Base-by-base conservation (phyloP, 495 filamentous ascomycete genomes). In the Pyrenula massariospora region DNA sequence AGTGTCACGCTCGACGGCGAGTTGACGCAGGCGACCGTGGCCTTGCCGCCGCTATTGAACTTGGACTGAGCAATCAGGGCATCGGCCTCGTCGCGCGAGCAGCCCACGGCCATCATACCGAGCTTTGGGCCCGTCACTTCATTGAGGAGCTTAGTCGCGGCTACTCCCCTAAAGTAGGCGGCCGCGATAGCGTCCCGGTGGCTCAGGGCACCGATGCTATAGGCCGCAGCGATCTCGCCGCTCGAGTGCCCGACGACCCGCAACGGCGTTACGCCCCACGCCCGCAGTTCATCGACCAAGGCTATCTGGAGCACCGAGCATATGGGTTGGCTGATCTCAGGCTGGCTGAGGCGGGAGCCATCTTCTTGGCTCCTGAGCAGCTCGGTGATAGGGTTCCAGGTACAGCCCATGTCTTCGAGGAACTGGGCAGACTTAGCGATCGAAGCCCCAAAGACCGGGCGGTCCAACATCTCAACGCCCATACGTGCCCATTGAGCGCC, bases 261-360 rank as follows among this genome's bases (percentile, higher is more conserved):
- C 2, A 15, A 48, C 2, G 74, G 69, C 1, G 48, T 59, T n/a
- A 77, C 57, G 1, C 56, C 55, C 66, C 67, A 72, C 49, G 57
- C 59, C 0, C 53, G 50, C 12, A 76, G 56, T 0, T 72, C 59
- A 21, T 75, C 70, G 0, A 73, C 62, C 8, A 79, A 54, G 1
- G 68, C 72, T 12, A 79, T 55, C 52, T 78, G 75, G 2, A 79
- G 50, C 0, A 62, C 68, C 1, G 71, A 74, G 54, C 68, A 75
- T 1, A 73, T 2, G 1, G 76, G 64, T n/a, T 78, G 76, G 1
- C 62, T 59, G 21, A 65, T 61, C 11, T 66, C 59, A 2, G 68
- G 66, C 10, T 58, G 52, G 20, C 63, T 62, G 1, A 73, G 58
- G 10, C 59, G 57, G 1, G 67, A 61, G 12, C n/a, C n/a, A 0